These are phyloP conservation scores for Geranium incanum DNA, from an alignment of 441 rosid genomes.

Conservation along the genomic window DNA sequence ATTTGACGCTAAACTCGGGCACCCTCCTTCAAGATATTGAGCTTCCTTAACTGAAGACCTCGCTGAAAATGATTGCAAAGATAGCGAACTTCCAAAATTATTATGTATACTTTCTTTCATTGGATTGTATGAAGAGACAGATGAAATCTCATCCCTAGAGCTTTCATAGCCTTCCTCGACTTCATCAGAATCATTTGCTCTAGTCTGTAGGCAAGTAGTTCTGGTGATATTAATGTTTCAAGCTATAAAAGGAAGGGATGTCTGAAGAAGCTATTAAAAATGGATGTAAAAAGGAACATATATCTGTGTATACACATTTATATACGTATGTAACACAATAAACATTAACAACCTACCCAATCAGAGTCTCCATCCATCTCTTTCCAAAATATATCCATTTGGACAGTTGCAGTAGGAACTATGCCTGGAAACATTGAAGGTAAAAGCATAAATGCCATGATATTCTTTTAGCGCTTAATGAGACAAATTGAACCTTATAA, in stretches of 20 bases:
- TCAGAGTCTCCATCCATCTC: constrained; percentile 93
- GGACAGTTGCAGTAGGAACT: constrained; percentile 63
- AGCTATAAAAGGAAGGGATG: constrained; percentile 3
- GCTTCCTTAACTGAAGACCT: constrained; percentile 61
- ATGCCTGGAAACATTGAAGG: constrained; percentile 45
- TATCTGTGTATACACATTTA: background rate
- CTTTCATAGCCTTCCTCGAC: constrained; percentile 87
- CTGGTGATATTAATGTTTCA: constrained; percentile 6
- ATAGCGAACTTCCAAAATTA: constrained; percentile 70
- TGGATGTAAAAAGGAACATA: background rate
- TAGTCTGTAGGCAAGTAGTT: constrained; percentile 36
- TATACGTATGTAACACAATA: background rate
- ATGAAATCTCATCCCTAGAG: constrained; percentile 80
- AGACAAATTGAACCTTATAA: background rate
- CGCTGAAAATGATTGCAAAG: constrained; percentile 58
- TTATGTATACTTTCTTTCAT: constrained; percentile 51
- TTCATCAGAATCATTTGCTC: constrained; percentile 69
- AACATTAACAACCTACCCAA: constrained; percentile 60
- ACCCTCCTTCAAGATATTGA: constrained; percentile 44
- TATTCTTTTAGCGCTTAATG: background rate
- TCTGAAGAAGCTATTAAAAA: constrained; percentile 4
- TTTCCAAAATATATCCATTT: constrained; percentile 74
- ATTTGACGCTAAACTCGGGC: constrained; percentile 56
- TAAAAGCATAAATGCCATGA: constrained; percentile 16
- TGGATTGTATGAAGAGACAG: constrained; percentile 72